Evolutionary conservation across 352 stramenopile species (phyloP).

Genomic region (Aphanomyces invadans): DNA sequence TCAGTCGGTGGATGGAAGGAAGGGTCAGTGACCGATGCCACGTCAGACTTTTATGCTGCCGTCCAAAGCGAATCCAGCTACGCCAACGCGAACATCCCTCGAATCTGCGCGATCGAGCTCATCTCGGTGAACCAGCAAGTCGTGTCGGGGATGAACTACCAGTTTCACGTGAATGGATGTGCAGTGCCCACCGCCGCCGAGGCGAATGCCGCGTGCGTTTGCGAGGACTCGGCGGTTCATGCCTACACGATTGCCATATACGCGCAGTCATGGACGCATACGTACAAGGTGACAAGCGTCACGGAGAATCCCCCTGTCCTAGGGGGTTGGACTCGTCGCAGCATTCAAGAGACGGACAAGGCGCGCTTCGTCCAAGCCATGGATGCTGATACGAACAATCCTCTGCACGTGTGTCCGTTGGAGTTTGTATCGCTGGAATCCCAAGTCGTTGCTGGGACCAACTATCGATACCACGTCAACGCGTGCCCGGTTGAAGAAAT

Average conservation of each 20-base stretch:
- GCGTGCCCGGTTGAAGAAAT: slow-evolving; percentile 31
- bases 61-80: slow-evolving; percentile 17
- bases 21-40: not conserved
- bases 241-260: slow-evolving; percentile 21
- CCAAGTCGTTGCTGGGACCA: slow-evolving; percentile 46
- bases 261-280: slow-evolving; percentile 25
- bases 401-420: slow-evolving; percentile 33
- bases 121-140: slow-evolving; percentile 48
- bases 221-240: not conserved
- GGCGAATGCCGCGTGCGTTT: not conserved
- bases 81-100: not conserved
- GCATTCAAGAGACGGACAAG: slow-evolving; percentile 14
- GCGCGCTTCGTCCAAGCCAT: slow-evolving; percentile 4
- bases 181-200: not conserved
- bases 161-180: slow-evolving; percentile 54
- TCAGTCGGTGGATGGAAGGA: slow-evolving; percentile 9
- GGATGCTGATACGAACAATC: slow-evolving; percentile 5
- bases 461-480: slow-evolving; percentile 51
- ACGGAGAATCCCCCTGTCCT: not conserved
- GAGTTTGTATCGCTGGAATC: slow-evolving; percentile 33
- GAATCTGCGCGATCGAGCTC: slow-evolving; percentile 27
- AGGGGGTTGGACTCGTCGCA: not conserved
- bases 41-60: slow-evolving; percentile 9
- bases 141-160: slow-evolving; percentile 70
- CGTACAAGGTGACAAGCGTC: slow-evolving; percentile 22